Evolutionary conservation across 225 moss, liverwort and hornwort species (phyloP), one percentile per base, ranked within the genome.

Genomic region (Sphagnum contortum): DNA sequence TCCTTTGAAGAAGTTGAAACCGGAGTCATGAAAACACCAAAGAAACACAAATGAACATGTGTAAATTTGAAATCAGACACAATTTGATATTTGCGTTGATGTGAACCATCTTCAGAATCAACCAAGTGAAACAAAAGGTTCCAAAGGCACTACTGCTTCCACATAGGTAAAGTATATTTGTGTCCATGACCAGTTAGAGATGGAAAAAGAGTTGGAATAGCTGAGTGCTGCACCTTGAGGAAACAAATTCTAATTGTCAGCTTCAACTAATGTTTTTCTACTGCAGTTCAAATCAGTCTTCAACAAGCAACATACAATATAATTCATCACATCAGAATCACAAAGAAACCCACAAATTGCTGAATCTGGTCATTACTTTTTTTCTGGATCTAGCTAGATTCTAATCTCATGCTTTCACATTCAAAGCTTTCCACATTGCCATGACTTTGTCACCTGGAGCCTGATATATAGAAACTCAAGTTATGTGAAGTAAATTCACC

Each of bases 1-100:
- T 98, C 98, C 69, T 86, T 91, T 63, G 98, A 98, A 53, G 98
- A 98, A 68, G 87, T 91, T 61, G 98, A 91, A 65, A 93, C 93
- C 87, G 81, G 69, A 12, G 13, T 63, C 29, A 29, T 29, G 29
- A 29, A 29, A 29, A 29, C 29, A 29, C 29, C 29, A 29, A 29
- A 29, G 29, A 29, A 64, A 72, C 57, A 47, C 47, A 69, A 63
- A 44, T 6, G n/a, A 7, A 62, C 29, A 12, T 48, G 13, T 47
- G 62, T 3, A 12, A 12, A 62, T 11, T 10, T 8, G 12, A 11
- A 11, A 61, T 46, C 4, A 44, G 9, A 9, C 44, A 61, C 13
- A 44, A 61, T 8, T 8, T 45, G 4, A 46, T 8, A 12, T 4
- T 48, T 48, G n/a, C 49, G 9, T 52, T 52, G 52, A 52, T 52